Evolutionary conservation across 73 alveolate genomes (phyloP), one percentile per base, ranked within the genome.

Genomic region (Paramecium biaurelia): DNA sequence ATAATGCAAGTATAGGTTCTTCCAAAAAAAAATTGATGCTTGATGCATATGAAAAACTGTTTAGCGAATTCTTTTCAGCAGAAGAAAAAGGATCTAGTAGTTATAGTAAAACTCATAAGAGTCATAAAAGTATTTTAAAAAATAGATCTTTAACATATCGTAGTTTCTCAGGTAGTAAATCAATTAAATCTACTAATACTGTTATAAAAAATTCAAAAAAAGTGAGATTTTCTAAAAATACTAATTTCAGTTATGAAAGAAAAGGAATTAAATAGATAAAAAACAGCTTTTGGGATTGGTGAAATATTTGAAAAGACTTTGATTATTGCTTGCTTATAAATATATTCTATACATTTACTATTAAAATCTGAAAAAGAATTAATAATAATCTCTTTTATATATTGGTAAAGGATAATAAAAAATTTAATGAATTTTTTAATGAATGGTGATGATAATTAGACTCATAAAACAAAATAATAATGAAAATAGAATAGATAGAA

Each of bases 11-110:
- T 41, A 76, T 18, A 20, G 70, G 70, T 15, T 24, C 57, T 18
- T 6, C 70, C 20, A 18, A 23, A 28, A 38, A 76, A 41, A 42
- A 76, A 76, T 9, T 37, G 26, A 15, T 32, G 45, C 26, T 35
- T n/a, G 63, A 76, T 20, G 89, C 89, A 4, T 76, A 24, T 20
- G 89, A 76, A 41, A 76, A 76, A 76, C 1, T 76, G 89, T 76
- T 76, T 57, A 76, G 89, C 5, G 89, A 76, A 76, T 38, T 37
- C 34, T 76, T 37, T 76, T 38, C 70, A 21, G 41, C 24, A 14
- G 89, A 76, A 7, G 70, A 76, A 76, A 37, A n/a, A 38, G 70
- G 70, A 15, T 24, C 57, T 1, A 79, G 49, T 18, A 79, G 90
- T 24, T 18, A 30, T 42, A 41, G 74, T 30, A 63, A 58, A 79